Conservation (phyloP, 306 rosid species). For the Calophaca sinica region DNA sequence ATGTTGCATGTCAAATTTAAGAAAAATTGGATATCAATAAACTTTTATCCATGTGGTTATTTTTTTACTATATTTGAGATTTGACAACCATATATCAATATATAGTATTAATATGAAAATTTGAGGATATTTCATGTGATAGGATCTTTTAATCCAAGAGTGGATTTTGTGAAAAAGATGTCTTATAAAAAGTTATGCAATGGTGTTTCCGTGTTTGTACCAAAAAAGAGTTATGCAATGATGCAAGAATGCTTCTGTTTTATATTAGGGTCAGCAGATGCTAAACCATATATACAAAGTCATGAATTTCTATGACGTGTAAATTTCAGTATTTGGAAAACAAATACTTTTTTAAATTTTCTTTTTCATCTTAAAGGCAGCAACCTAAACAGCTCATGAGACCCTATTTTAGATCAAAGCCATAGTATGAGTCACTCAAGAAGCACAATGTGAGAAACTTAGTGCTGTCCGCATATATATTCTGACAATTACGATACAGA, state of each 20-base stretch:
- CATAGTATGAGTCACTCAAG: slow-evolving; percentile 7
- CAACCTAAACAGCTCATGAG: slow-evolving; percentile 9
- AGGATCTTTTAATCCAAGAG: slow-evolving; percentile 13
- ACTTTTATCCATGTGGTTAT: neutral
- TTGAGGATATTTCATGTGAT: slow-evolving; percentile 22
- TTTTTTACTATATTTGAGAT: neutral
- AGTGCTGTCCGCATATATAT: slow-evolving; percentile 24
- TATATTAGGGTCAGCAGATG: neutral
- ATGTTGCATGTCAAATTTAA: slow-evolving; percentile 22
- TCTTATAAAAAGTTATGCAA: slow-evolving; percentile 10
- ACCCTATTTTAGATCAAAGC: slow-evolving; percentile 31
- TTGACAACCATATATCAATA: slow-evolving; percentile 10
- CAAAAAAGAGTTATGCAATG: neutral
- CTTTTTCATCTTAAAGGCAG: slow-evolving; percentile 13
- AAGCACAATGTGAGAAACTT: slow-evolving; percentile 30
- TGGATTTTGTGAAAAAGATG: neutral
- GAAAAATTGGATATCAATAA: slow-evolving; percentile 34
- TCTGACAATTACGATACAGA: slow-evolving; percentile 30
- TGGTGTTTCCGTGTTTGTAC: neutral
- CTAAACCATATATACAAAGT: neutral
- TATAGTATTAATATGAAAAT: neutral
- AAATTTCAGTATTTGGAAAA: neutral
- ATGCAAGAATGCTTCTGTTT: slow-evolving; percentile 8
- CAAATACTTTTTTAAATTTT: neutral
- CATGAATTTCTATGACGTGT: slow-evolving; percentile 5